Percentiles rank a stretch among this genome's conserved stretches.
phyloP scores from a whole-genome alignment of 495 filamentous ascomycete genomes.

The Aspergillus funiculosus region DNA sequence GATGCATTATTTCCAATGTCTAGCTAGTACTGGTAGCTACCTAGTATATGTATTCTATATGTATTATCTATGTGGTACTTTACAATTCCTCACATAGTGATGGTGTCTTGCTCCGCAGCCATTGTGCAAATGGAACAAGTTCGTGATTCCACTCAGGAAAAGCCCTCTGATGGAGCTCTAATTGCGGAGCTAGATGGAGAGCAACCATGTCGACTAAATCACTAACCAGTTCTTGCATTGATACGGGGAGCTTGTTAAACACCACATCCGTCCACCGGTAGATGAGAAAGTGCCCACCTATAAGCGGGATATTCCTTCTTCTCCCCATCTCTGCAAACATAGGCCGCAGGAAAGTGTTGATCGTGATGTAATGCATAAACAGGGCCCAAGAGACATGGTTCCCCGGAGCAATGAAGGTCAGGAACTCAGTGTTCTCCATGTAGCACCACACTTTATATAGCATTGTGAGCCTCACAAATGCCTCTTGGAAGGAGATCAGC shows the following conservation, averaged over 20 bases:
- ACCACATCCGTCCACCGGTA: slow-evolving; percentile 18
- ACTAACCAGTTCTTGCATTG: slow-evolving; percentile 8
- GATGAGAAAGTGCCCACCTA: slow-evolving; percentile 2
- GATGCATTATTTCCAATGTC: too few species aligned
- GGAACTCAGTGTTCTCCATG: slow-evolving; percentile 45
- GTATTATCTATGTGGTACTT: not conserved
- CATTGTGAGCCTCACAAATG: slow-evolving; percentile 17
- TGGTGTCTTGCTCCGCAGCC: not conserved
- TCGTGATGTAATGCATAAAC: slow-evolving; percentile 52
- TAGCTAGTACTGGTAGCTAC: too few species aligned
- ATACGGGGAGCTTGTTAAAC: slow-evolving; percentile 13
- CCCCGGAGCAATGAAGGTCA: slow-evolving; percentile 43
- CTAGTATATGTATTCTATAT: too few species aligned
- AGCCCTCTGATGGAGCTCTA: not conserved
- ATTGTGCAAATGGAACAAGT: not conserved
- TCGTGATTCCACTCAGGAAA: not conserved
- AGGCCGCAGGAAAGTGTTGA: slow-evolving; percentile 52
- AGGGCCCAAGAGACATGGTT: slow-evolving; percentile 48
- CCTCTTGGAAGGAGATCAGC: slow-evolving; percentile 22
- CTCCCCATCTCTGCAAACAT: slow-evolving; percentile 2
- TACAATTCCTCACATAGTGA: not conserved
- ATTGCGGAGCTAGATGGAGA: not conserved
- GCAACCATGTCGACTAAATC: not conserved
- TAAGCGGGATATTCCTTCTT: not conserved
- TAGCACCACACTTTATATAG: not conserved